These are phyloP conservation scores for Agaricus blazei DNA, from an alignment of 768 basidiomycete genomes.

Conservation along the genomic window DNA sequence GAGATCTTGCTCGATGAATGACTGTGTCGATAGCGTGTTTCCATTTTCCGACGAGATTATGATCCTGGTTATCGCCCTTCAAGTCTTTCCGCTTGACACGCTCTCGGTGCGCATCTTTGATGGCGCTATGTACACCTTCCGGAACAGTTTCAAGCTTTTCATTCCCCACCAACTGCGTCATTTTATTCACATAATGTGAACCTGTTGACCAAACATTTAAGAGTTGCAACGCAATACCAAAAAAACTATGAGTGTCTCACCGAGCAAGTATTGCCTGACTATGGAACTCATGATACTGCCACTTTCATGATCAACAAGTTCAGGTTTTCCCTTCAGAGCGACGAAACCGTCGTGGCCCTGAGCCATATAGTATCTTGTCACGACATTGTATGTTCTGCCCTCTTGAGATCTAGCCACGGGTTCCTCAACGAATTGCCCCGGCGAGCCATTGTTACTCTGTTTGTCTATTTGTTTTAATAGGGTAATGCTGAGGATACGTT, in stretches of 20 bases:
- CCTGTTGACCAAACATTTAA: constrained; percentile 34
- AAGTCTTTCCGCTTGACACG: not conserved
- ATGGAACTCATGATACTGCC: constrained; percentile 76
- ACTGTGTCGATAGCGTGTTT: constrained; percentile 37
- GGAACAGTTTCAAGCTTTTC: constrained; percentile 31
- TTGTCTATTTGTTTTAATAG: constrained; percentile 39
- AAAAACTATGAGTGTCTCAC: constrained; percentile 28
- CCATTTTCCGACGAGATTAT: constrained; percentile 36
- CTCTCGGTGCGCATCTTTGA: constrained; percentile 10
- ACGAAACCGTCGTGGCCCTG: constrained; percentile 80
- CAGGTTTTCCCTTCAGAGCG: constrained; percentile 57
- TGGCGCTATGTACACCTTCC: constrained; percentile 29
- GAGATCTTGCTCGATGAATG: constrained; percentile 41
- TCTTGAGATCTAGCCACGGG: constrained; percentile 46
- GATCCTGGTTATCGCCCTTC: not conserved
- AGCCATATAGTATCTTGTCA: constrained; percentile 86
- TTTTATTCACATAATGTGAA: constrained; percentile 66
- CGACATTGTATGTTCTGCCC: constrained; percentile 66
- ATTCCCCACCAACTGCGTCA: constrained; percentile 36
- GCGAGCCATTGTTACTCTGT: constrained; percentile 17
- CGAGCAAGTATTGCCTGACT: constrained; percentile 81
- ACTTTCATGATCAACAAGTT: constrained; percentile 79
- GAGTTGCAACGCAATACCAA: not conserved
- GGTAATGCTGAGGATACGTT: constrained; percentile 73
- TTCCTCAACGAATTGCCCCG: constrained; percentile 36